These are phyloP conservation scores for Lipomyces yamanashiensis DNA, from an alignment of 805 yeast genomes.

Conservation along the genomic window DNA sequence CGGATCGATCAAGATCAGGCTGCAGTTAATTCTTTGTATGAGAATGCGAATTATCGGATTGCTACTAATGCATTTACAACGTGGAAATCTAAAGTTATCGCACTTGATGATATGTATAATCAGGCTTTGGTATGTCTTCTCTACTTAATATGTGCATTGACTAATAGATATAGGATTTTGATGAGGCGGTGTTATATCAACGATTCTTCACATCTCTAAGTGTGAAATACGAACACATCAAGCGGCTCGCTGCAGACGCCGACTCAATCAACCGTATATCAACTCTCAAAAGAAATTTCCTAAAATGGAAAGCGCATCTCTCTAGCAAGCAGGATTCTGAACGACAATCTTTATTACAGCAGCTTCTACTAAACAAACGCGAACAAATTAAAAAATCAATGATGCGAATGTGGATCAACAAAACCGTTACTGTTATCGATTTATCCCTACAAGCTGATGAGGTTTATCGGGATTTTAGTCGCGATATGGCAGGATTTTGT, in stretches of 20 bases:
- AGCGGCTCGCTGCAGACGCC: background rate
- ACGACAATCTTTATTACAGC: constrained; percentile 3
- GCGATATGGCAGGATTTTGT: background rate
- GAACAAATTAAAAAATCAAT: background rate
- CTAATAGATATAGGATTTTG: background rate
- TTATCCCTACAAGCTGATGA: constrained; percentile 12
- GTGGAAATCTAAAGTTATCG: constrained; percentile 9
- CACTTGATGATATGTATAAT: background rate
- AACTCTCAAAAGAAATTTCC: background rate
- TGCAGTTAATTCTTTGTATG: constrained; percentile 6
- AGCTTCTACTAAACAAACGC: background rate
- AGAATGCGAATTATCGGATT: constrained; percentile 15
- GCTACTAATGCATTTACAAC: background rate
- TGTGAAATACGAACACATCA: background rate
- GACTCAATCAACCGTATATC: background rate
- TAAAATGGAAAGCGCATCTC: constrained; percentile 13
- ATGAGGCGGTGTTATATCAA: background rate
- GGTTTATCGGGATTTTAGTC: background rate
- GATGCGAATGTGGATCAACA: constrained; percentile 17
- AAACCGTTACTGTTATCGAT: constrained; percentile 12
- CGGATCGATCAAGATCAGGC: constrained; percentile 10
- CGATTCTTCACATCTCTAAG: background rate
- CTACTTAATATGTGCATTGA: background rate
- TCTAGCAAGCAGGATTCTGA: background rate
- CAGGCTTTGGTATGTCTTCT: constrained; percentile 9